A percentile compares a stretch with the other conserved stretches of the same genome.
These are phyloP conservation scores for Moricandia moricandioides DNA, from an alignment of 345 rosid species.

Conservation along the genomic window DNA sequence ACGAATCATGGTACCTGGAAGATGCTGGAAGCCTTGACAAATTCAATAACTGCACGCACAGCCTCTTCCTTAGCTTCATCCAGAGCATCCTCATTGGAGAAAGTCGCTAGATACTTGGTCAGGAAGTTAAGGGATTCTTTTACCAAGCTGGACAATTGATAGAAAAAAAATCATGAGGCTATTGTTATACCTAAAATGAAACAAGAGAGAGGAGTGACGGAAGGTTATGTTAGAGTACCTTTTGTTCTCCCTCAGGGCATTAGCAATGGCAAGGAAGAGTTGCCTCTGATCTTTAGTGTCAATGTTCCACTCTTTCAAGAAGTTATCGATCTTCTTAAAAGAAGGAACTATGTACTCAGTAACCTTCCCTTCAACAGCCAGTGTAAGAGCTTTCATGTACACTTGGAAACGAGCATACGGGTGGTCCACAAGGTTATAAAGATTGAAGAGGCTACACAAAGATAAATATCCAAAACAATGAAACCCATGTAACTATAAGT, in stretches of 20 bases:
- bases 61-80: conserved; percentile 93
- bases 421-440: conserved; percentile 77
- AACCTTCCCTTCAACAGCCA: conserved; percentile 78
- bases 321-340: conserved; percentile 72
- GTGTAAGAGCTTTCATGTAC: conserved; percentile 69
- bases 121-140: conserved; percentile 74
- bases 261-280: conserved; percentile 69
- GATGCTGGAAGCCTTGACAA: conserved; percentile 83
- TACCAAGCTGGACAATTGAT: conserved; percentile 50
- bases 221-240: conserved; percentile 45
- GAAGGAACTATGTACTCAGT: conserved; percentile 69
- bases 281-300: conserved; percentile 76
- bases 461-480: background rate
- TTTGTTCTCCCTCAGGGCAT: conserved; percentile 69
- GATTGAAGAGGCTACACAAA: conserved; percentile 78
- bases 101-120: conserved; percentile 82
- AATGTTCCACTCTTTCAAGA: conserved; percentile 94
- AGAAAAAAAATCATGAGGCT: conserved; percentile 10
- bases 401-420: conserved; percentile 68
- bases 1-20: conserved; percentile 60
- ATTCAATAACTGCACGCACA: conserved; percentile 65
- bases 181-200: background rate
- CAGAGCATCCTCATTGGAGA: conserved; percentile 71
- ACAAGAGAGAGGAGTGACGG: background rate
- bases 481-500: conserved; percentile 21